Evolutionary conservation across 2,329 filamentous ascomycete genomes (phyloP).

Genomic region (Cladosporium sp.): DNA sequence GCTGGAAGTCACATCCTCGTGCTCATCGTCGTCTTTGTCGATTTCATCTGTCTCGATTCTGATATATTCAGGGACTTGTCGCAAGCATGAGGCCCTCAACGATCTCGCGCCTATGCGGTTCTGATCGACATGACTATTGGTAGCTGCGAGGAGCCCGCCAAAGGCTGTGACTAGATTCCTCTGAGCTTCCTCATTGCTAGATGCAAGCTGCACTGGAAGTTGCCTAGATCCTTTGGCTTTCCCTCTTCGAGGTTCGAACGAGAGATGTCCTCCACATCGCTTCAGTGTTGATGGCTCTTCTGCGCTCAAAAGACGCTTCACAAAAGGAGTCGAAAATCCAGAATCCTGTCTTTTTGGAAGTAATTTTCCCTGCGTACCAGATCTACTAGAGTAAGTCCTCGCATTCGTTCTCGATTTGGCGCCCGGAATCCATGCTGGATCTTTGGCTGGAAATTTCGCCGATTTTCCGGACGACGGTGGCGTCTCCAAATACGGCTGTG

Average conservation of each 20-base stretch:
- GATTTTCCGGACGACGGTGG: neutral
- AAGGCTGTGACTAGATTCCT: conserved; percentile 11
- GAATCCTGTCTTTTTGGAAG: neutral
- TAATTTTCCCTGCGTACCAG: neutral
- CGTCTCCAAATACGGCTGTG: neutral
- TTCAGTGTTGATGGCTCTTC: conserved; percentile 13
- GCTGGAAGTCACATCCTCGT: conserved; percentile 31
- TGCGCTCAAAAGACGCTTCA: conserved; percentile 16
- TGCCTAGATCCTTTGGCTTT: conserved; percentile 13
- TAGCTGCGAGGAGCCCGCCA: conserved; percentile 6
- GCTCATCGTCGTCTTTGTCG: conserved; percentile 28
- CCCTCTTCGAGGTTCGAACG: neutral
- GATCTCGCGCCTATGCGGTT: conserved; percentile 32
- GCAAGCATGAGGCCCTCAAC: conserved; percentile 34
- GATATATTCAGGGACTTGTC: conserved; percentile 37
- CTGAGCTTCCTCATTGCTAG: conserved; percentile 20
- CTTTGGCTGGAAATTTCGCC: conserved; percentile 3
- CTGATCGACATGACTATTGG: conserved; percentile 8
- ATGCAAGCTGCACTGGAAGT: conserved; percentile 21
- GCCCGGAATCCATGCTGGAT: conserved; percentile 18
- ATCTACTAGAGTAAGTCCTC: conserved; percentile 7
- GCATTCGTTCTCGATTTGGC: neutral
- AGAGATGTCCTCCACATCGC: neutral
- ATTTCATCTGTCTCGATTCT: conserved; percentile 25
- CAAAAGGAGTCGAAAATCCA: conserved; percentile 16